Base-by-base conservation (phyloP, 495 filamentous ascomycete genomes). In the Aspergillus homomorphus region DNA sequence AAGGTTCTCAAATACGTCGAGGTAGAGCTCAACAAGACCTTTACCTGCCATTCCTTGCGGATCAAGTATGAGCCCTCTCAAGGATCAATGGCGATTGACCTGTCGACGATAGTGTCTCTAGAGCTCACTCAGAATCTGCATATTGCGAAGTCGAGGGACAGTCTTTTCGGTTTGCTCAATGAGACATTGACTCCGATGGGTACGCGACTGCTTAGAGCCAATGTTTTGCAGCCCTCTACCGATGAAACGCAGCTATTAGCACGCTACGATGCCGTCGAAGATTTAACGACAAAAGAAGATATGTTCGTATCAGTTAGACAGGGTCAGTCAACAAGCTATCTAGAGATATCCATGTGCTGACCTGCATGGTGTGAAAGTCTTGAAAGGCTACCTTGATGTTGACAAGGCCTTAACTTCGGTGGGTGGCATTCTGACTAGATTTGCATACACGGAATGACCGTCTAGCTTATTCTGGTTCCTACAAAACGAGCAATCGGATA, bases 11-110 rank as follows among this genome's bases (percentile, higher is more conserved):
- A 90, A 64, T 96, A 92, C 68, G 79, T 95, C 26, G 89, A 95
- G 59, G 71, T 86, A 1, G 82, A 82, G 2, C 72, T 87, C 22
- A 69, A 75, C n/a, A 73, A 84, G 53, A 80, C 80, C 1, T 96
- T 97, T 64, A 74, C 82, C 9, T 78, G 81, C 44, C 89, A 92
- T 64, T 91, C 92, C 18, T 80, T 98, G 26, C 85, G 91, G 1
- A 88, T 97, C 66, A 88, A 85, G 61, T 96, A 93, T 62, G 85
- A 89, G 65, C 87, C 90, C n/a, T 91, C 91, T 1, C 88, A 96
- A 66, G 90, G 91, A 19, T 88, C 90, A 0, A 96, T 98, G 94
- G 89, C 92, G 74, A 92, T 97, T 60, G 94, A 97, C 68, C 79
- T 91, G 1, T 85, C 89, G 12, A 94, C 95, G 1, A 88, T 96